Percentiles rank a stretch among this genome's conserved stretches.
Evolutionary conservation across 331 rosid species (phyloP).

Genomic region (Quercus phellos): DNA sequence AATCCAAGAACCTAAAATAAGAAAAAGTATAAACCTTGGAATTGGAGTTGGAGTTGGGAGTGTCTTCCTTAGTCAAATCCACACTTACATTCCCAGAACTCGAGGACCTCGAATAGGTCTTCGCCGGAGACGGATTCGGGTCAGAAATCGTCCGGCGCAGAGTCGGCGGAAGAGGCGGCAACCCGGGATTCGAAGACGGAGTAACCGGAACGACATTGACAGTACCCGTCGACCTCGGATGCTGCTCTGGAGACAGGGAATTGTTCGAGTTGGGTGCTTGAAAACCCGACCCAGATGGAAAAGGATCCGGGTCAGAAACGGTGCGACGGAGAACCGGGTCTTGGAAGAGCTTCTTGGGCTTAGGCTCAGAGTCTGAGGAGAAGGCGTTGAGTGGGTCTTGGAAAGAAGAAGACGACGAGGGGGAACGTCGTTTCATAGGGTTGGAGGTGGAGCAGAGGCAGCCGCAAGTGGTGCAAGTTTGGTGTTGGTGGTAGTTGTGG

Average conservation of each 20-base stretch:
- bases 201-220: background rate
- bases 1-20: background rate
- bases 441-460: background rate
- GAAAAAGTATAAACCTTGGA: slow-evolving; percentile 28
- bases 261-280: background rate
- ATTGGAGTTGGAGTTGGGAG: slow-evolving; percentile 31
- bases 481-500: background rate
- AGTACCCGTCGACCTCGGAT: background rate
- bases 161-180: slow-evolving; percentile 22
- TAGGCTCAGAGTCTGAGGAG: slow-evolving; percentile 14
- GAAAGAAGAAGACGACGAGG: background rate
- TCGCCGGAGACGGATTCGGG: slow-evolving; percentile 23
- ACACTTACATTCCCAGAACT: background rate
- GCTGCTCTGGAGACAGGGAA: background rate
- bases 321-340: slow-evolving; percentile 58
- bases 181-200: background rate
- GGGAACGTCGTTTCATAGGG: slow-evolving; percentile 20
- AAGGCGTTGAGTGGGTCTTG: slow-evolving; percentile 5
- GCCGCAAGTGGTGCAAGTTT: slow-evolving; percentile 13
- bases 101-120: slow-evolving; percentile 21
- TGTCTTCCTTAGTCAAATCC: slow-evolving; percentile 26
- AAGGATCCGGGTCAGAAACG: slow-evolving; percentile 38
- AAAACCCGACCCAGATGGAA: background rate
- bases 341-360: slow-evolving; percentile 36
- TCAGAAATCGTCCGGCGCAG: slow-evolving; percentile 34